These are phyloP conservation scores for Amanita pallidorosea DNA, from an alignment of 768 basidiomycete species.

Conservation along the genomic window DNA sequence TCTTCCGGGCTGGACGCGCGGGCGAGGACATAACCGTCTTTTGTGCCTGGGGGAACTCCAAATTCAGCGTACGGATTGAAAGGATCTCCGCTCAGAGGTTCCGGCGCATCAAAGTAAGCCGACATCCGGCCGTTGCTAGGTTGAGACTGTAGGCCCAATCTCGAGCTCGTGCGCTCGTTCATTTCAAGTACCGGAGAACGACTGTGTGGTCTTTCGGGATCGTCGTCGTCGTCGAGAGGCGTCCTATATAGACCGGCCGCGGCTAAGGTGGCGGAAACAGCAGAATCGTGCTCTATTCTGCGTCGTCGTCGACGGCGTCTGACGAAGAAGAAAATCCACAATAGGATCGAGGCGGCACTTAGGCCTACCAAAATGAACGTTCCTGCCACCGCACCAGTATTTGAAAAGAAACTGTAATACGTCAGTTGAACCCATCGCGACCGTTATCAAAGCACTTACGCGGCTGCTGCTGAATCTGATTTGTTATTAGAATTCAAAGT, in stretches of 20 bases:
- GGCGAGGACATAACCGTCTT: slow-evolving; percentile 34
- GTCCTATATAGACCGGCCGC: slow-evolving; percentile 61
- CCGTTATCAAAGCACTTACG: slow-evolving; percentile 31
- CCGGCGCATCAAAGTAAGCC: slow-evolving; percentile 25
- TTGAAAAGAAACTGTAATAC: slow-evolving; percentile 64
- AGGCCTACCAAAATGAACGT: slow-evolving; percentile 88
- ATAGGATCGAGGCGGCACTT: slow-evolving; percentile 52
- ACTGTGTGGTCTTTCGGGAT: slow-evolving; percentile 14
- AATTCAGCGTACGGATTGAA: slow-evolving; percentile 50
- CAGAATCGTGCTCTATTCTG: slow-evolving; percentile 57
- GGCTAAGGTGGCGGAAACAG: slow-evolving; percentile 60
- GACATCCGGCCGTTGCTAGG: slow-evolving; percentile 19
- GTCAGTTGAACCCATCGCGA: background rate
- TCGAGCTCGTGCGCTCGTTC: slow-evolving; percentile 31
- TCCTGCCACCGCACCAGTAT: slow-evolving; percentile 86
- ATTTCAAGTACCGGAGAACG: slow-evolving; percentile 24
- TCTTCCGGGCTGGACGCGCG: slow-evolving; percentile 29
- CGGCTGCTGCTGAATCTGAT: slow-evolving; percentile 21
- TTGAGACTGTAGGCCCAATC: slow-evolving; percentile 15
- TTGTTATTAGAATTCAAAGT: slow-evolving; percentile 46
- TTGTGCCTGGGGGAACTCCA: slow-evolving; percentile 16
- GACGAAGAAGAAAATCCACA: slow-evolving; percentile 64
- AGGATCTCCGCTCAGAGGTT: slow-evolving; percentile 21
- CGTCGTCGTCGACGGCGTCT: slow-evolving; percentile 52
- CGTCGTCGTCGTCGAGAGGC: slow-evolving; percentile 57